Conservation (phyloP, 352 stramenopile species). For the Thalassiosira sp. region DNA sequence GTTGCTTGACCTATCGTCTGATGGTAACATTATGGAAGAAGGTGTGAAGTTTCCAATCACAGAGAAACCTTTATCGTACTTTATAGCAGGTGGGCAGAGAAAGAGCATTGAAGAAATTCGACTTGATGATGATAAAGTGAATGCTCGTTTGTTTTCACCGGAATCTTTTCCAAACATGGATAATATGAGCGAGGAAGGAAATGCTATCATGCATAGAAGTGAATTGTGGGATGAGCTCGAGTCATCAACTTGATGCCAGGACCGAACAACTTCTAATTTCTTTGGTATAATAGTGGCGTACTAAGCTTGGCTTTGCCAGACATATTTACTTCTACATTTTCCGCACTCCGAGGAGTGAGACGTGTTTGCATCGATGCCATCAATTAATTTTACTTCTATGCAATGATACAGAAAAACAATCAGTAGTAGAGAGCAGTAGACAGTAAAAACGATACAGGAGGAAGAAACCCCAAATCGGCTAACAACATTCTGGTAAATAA, state of each 20-base stretch:
- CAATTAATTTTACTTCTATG: too few relatives aligned
- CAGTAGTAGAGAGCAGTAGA: too few relatives aligned
- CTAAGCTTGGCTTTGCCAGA: too few relatives aligned
- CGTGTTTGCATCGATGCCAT: too few relatives aligned
- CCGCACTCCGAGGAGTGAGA: too few relatives aligned
- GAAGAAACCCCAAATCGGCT: too few relatives aligned
- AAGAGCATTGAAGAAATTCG: conserved; percentile 7
- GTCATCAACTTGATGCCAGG: not conserved
- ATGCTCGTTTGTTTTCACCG: not conserved
- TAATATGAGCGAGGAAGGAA: conserved; percentile 3
- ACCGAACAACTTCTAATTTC: too few relatives aligned
- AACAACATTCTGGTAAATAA: too few relatives aligned
- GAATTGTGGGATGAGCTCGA: not conserved
- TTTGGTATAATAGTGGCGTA: too few relatives aligned
- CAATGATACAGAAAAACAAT: too few relatives aligned
- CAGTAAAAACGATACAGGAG: too few relatives aligned
- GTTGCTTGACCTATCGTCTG: conserved; percentile 6
- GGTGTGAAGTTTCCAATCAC: not conserved
- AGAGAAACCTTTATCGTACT: not conserved
- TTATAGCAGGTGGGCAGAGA: not conserved
- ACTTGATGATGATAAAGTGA: not conserved
- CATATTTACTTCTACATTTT: too few relatives aligned
- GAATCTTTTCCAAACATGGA: conserved; percentile 5
- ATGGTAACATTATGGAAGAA: conserved; percentile 2
- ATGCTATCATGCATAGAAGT: not conserved